These are phyloP conservation scores for Incumbomyces lentus DNA, from an alignment of 2,329 filamentous ascomycete species.

Conservation along the genomic window DNA sequence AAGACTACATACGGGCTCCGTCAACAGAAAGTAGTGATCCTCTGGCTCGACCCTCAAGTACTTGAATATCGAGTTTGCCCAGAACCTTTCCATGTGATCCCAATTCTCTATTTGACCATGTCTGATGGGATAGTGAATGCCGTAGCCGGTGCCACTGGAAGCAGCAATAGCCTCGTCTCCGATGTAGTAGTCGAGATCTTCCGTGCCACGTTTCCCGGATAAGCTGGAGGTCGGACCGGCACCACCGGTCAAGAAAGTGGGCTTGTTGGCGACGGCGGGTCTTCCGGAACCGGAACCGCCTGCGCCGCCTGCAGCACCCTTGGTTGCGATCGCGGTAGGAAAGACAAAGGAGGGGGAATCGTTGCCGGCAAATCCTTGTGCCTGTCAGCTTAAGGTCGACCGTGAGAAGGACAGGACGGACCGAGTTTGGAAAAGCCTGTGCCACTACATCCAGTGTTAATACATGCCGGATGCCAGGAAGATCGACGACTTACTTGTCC, in stretches of 20 bases:
- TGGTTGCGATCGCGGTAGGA: constrained; percentile 95
- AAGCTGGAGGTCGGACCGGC: constrained; percentile 74
- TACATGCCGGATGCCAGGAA: constrained; percentile 13
- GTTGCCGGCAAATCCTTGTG: constrained; percentile 88
- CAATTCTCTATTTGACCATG: constrained; percentile 99
- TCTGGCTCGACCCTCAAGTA: constrained; percentile 96
- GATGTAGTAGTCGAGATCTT: constrained; percentile 98
- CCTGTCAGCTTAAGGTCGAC: constrained; percentile 24
- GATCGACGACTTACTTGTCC: constrained; percentile 81
- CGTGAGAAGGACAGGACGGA: constrained; percentile 36
- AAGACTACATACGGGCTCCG: constrained; percentile 65
- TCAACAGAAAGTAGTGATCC: constrained; percentile 96
- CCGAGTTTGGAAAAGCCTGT: constrained; percentile 99
- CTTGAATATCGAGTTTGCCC: constrained; percentile 99
- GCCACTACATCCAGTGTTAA: constrained; percentile 57
- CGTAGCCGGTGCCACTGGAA: constrained; percentile 79
- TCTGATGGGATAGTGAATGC: constrained; percentile 91
- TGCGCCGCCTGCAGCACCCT: constrained; percentile 60
- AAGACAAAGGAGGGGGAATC: constrained; percentile 99
- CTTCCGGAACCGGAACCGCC: constrained; percentile 72
- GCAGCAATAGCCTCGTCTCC: constrained; percentile 89
- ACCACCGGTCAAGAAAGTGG: constrained; percentile 85
- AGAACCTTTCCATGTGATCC: constrained; percentile 99
- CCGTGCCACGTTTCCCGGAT: constrained; percentile 85
- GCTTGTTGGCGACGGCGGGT: constrained; percentile 86